A percentile compares a stretch with the other conserved stretches of the same genome.
These are phyloP conservation scores for Aspergillus pseudoviridinutans DNA, from an alignment of 2,329 filamentous ascomycete species.

Conservation along the genomic window DNA sequence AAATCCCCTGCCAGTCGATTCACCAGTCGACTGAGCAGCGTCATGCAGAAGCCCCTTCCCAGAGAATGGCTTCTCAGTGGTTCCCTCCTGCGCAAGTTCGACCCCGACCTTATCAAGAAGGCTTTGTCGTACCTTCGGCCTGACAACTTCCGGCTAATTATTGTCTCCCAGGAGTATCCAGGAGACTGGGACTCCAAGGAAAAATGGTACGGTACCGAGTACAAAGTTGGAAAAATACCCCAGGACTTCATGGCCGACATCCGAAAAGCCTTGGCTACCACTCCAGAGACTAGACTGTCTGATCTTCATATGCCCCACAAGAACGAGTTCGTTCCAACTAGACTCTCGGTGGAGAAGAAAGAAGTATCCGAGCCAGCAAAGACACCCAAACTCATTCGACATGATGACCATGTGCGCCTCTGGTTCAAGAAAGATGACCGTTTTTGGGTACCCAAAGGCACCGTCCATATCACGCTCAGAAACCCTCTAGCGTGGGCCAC, in stretches of 20 bases:
- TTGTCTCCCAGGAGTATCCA: constrained; percentile 79
- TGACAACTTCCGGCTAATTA: constrained; percentile 82
- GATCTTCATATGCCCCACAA: constrained; percentile 82
- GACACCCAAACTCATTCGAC: constrained; percentile 75
- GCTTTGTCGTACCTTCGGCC: constrained; percentile 71
- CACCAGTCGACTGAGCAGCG: constrained; percentile 74
- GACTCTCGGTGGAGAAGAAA: constrained; percentile 92
- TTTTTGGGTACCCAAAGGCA: constrained; percentile 97
- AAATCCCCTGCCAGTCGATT: constrained; percentile 88
- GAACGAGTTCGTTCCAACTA: constrained; percentile 93
- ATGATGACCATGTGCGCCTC: constrained; percentile 72
- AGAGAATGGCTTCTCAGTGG: constrained; percentile 85
- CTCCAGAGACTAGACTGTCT: constrained; percentile 56
- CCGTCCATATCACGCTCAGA: constrained; percentile 73
- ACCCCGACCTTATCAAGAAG: constrained; percentile 69
- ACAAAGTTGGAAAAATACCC: constrained; percentile 76
- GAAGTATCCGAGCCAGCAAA: constrained; percentile 72
- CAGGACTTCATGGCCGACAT: constrained; percentile 70
- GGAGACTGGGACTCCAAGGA: constrained; percentile 84
- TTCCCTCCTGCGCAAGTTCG: constrained; percentile 73
- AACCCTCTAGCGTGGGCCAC: constrained; percentile 77
- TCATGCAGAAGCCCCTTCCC: constrained; percentile 88
- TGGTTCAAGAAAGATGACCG: constrained; percentile 99
- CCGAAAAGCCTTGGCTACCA: constrained; percentile 57
- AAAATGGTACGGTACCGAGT: constrained; percentile 97